These are phyloP conservation scores for Xerophyta viscosa DNA, from an alignment of 106 monocot species.

Conservation along the genomic window DNA sequence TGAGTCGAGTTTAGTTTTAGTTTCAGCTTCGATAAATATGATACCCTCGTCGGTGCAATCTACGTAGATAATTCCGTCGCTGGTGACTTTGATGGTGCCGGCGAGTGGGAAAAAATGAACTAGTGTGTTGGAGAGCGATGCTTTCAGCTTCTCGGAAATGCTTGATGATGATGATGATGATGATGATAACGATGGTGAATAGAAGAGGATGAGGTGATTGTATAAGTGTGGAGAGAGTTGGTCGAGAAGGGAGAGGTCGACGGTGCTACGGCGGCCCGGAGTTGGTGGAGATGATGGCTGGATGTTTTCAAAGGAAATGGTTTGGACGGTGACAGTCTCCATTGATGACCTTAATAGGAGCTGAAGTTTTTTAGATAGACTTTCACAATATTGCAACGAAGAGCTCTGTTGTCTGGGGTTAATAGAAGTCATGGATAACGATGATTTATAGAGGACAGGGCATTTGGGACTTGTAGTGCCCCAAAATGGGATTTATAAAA, in stretches of 20 bases:
- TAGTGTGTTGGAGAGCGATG: slow-evolving; percentile 22
- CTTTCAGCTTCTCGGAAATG: slow-evolving; percentile 3
- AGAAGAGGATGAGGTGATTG: slow-evolving; percentile 28
- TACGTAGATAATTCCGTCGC: slow-evolving; percentile 6
- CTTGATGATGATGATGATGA: too few species aligned
- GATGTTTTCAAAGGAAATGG: slow-evolving; percentile 22
- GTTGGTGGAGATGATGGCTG: slow-evolving; percentile 11
- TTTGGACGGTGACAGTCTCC: too few species aligned
- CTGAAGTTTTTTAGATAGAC: too few species aligned
- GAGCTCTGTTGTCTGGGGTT: too few species aligned
- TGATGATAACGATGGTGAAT: neutral
- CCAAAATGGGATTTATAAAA: too few species aligned
- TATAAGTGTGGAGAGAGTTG: slow-evolving; percentile 16
- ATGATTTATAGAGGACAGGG: too few species aligned
- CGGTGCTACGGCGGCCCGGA: neutral
- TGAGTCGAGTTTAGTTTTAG: neutral
- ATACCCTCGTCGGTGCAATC: slow-evolving; percentile 26
- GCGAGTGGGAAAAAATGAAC: slow-evolving; percentile 28
- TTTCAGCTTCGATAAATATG: slow-evolving; percentile 13
- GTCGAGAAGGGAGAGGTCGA: slow-evolving; percentile 19
- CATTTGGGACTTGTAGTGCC: too few species aligned
- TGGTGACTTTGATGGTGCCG: slow-evolving; percentile 15
- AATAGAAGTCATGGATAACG: too few species aligned
- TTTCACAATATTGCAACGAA: too few species aligned
- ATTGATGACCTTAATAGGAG: too few species aligned